These are phyloP conservation scores for Tylopilus subfusipes DNA, from an alignment of 768 basidiomycete species.

Conservation along the genomic window DNA sequence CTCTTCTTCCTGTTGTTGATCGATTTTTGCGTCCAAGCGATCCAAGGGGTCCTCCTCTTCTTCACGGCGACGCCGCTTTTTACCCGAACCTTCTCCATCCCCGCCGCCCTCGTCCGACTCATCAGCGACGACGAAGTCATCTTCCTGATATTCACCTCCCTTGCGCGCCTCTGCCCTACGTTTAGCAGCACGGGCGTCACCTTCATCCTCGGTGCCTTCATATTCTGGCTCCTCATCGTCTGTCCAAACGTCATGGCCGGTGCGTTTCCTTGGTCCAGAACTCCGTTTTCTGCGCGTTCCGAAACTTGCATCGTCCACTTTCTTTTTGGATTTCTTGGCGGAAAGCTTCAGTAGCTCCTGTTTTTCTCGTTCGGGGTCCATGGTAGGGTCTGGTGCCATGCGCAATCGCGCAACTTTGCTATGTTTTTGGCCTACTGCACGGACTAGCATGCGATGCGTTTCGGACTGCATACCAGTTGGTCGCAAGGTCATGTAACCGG, in stretches of 20 bases:
- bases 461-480: constrained; percentile 90
- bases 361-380: constrained; percentile 73
- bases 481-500: constrained; percentile 78
- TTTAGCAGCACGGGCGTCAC: constrained; percentile 43
- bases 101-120: constrained; percentile 62
- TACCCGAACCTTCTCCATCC: constrained; percentile 33
- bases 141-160: constrained; percentile 73
- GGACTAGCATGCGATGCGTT: constrained; percentile 85
- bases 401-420: constrained; percentile 75
- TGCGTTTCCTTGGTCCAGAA: constrained; percentile 38
- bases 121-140: constrained; percentile 83
- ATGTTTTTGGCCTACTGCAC: constrained; percentile 82
- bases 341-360: constrained; percentile 62
- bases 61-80: constrained; percentile 38
- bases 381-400: constrained; percentile 73
- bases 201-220: constrained; percentile 58
- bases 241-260: constrained; percentile 52
- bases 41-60: constrained; percentile 61
- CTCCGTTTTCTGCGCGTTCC: constrained; percentile 47
- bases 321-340: constrained; percentile 61
- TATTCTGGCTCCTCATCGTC: constrained; percentile 67
- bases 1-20: constrained; percentile 51
- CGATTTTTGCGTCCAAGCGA: constrained; percentile 65
- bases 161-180: constrained; percentile 47
- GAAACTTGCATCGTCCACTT: constrained; percentile 48